Evolutionary conservation across 768 basidiomycete species (phyloP).

Genomic region (Leucogyrophana mollusca): DNA sequence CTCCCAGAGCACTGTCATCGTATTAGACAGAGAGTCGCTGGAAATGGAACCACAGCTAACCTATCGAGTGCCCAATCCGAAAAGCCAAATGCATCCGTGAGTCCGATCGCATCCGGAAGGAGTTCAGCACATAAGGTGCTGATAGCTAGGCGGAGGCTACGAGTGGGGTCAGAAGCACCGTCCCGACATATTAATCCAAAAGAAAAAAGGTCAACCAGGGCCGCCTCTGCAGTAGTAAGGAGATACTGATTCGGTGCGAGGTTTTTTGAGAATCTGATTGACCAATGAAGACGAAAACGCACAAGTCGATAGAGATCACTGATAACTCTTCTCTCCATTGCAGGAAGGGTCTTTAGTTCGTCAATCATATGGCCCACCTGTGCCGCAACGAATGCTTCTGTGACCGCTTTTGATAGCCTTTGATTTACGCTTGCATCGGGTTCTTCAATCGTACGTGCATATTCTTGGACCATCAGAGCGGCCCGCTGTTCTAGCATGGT

Average conservation of each 20-base stretch:
- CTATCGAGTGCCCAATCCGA: slow-evolving; percentile 75
- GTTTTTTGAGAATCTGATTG: background rate
- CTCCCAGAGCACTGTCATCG: slow-evolving; percentile 55
- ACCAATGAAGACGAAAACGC: slow-evolving; percentile 9
- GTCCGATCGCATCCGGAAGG: slow-evolving; percentile 62
- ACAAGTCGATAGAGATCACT: slow-evolving; percentile 25
- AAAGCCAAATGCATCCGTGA: slow-evolving; percentile 74
- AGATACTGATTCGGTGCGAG: slow-evolving; percentile 51
- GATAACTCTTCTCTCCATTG: slow-evolving; percentile 17
- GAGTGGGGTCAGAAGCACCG: slow-evolving; percentile 39
- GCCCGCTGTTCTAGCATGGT: slow-evolving; percentile 65
- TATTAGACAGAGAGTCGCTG: background rate
- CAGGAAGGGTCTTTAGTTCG: slow-evolving; percentile 19
- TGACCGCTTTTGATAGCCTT: slow-evolving; percentile 59
- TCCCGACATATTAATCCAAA: slow-evolving; percentile 41
- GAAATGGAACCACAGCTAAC: slow-evolving; percentile 26
- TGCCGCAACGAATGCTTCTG: slow-evolving; percentile 65
- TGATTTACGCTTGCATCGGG: slow-evolving; percentile 56
- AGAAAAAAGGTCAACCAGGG: slow-evolving; percentile 58
- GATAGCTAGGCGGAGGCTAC: slow-evolving; percentile 50
- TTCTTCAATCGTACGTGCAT: slow-evolving; percentile 32
- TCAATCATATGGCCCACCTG: slow-evolving; percentile 51
- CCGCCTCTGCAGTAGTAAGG: slow-evolving; percentile 52
- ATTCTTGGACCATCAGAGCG: slow-evolving; percentile 50
- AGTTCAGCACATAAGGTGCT: slow-evolving; percentile 47